phyloP scores from a whole-genome alignment of 306 rosid genomes.

The peach (Prunus persica) region Prunus_persica_NCBIv2 NC_034011.1:4996501-4997000 shows the following conservation, averaged over 20 bases:
- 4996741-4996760: neutral
- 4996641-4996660: slow-evolving; percentile 82
- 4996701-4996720: slow-evolving; percentile 17
- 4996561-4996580: slow-evolving; percentile 58
- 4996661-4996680: slow-evolving; percentile 81
- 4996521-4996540: slow-evolving; percentile 94
- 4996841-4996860: slow-evolving; percentile 4
- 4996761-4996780: neutral
- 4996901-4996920: slow-evolving; percentile 7
- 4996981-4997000: slow-evolving; percentile 73
- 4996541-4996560: slow-evolving; percentile 82
- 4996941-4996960: slow-evolving; percentile 50
- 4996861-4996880: neutral
- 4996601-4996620: slow-evolving; percentile 81
- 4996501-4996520: slow-evolving; percentile 92
- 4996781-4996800: neutral
- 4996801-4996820: neutral
- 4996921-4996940: slow-evolving; percentile 20
- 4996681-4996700: slow-evolving; percentile 57
- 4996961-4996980: slow-evolving; percentile 73
- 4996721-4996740: neutral
- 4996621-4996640: slow-evolving; percentile 78
- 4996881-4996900: neutral
- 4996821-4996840: neutral
- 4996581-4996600: slow-evolving; percentile 90